phyloP scores from a whole-genome alignment of 2,329 filamentous ascomycete genomes.

The Pleurostoma richardsiae region DNA sequence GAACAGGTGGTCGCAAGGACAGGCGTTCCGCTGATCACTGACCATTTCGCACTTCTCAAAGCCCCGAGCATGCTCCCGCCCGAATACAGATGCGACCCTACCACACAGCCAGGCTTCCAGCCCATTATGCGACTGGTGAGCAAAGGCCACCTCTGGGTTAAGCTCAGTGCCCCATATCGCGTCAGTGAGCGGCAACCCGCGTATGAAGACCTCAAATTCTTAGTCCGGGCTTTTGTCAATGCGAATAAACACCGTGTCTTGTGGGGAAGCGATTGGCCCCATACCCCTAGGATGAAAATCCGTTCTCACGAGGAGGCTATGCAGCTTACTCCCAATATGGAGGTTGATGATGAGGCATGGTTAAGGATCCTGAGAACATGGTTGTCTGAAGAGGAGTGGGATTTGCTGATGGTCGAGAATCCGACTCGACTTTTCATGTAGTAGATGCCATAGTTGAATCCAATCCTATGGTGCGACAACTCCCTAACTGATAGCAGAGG shows the following conservation, averaged over 20 bases:
- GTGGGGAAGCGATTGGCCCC: slow-evolving; percentile 34
- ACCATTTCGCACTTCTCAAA: slow-evolving; percentile 30
- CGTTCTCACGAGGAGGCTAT: slow-evolving; percentile 24
- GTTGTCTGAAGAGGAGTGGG: slow-evolving; percentile 9
- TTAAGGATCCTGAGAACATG: slow-evolving; percentile 13
- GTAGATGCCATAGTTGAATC: no score
- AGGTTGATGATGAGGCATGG: slow-evolving; percentile 17
- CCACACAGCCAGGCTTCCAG: slow-evolving; percentile 20
- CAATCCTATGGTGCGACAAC: no score
- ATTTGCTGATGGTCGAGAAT: no score
- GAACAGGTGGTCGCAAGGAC: slow-evolving; percentile 11
- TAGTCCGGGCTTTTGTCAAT: slow-evolving; percentile 23
- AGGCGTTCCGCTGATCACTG: slow-evolving; percentile 23
- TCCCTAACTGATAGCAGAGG: no score
- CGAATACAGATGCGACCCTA: slow-evolving; percentile 14
- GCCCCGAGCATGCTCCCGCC: slow-evolving; percentile 22
- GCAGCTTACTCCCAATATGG: slow-evolving; percentile 18
- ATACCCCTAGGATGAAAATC: slow-evolving; percentile 29
- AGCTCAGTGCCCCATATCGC: slow-evolving; percentile 30
- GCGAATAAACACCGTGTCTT: slow-evolving; percentile 24
- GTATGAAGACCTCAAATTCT: slow-evolving; percentile 22
- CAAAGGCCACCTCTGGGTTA: slow-evolving; percentile 25
- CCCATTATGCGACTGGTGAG: slow-evolving; percentile 22
- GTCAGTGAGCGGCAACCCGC: slow-evolving; percentile 20
- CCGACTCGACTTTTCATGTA: no score